phyloP scores from a whole-genome alignment of 2,329 filamentous ascomycete genomes.

The Mycosphaerella arachidis region DNA sequence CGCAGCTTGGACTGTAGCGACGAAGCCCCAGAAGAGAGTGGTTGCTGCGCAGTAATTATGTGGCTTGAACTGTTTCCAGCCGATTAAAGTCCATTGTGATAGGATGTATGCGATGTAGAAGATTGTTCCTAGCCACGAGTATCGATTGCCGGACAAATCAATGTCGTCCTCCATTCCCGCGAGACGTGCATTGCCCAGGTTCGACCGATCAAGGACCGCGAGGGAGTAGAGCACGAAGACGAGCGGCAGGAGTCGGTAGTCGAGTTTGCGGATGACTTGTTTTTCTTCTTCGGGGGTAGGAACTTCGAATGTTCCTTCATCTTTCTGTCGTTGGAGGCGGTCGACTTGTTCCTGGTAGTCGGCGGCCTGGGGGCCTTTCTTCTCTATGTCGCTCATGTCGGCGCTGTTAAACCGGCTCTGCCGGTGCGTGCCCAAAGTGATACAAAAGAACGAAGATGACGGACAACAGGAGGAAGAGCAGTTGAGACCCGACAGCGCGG shows the following conservation, averaged over 20 bases:
- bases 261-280: slow-evolving; percentile 32
- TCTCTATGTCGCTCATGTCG: slow-evolving; percentile 9
- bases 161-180: slow-evolving; percentile 45
- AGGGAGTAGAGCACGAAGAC: slow-evolving; percentile 33
- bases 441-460: neutral
- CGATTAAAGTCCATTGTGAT: slow-evolving; percentile 44
- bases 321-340: slow-evolving; percentile 8
- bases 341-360: slow-evolving; percentile 15
- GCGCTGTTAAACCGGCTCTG: neutral
- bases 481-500: neutral
- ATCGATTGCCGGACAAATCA: slow-evolving; percentile 43
- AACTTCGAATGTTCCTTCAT: slow-evolving; percentile 16
- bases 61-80: slow-evolving; percentile 34
- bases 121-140: slow-evolving; percentile 48
- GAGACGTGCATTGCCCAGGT: slow-evolving; percentile 39
- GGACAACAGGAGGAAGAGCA: neutral
- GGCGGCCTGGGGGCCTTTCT: slow-evolving; percentile 11
- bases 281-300: slow-evolving; percentile 27
- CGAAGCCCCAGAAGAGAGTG: slow-evolving; percentile 45
- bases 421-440: too few species aligned
- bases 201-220: slow-evolving; percentile 30
- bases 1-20: slow-evolving; percentile 46
- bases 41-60: slow-evolving; percentile 40
- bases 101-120: slow-evolving; percentile 50
- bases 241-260: slow-evolving; percentile 29